Conservation (phyloP, 768 basidiomycete species). For the Phylloporus arenicola region DNA sequence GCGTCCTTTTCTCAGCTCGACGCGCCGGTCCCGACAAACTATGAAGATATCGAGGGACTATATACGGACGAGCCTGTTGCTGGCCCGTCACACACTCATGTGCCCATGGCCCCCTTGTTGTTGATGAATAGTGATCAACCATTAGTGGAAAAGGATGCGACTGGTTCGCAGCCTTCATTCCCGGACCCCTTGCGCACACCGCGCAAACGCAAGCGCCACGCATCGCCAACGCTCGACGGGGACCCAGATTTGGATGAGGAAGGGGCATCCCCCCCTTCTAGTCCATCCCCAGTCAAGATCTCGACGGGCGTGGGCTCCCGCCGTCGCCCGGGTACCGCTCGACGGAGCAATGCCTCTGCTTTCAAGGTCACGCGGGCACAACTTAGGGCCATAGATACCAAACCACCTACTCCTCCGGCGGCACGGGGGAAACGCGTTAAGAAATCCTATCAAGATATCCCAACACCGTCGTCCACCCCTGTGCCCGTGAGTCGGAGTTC, state of each 20-base stretch:
- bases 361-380: conserved; percentile 12
- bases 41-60: conserved; percentile 31
- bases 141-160: not conserved
- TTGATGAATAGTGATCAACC: conserved; percentile 17
- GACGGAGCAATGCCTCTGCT: not conserved
- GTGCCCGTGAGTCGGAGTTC: not conserved
- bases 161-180: conserved; percentile 12
- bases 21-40: conserved; percentile 29
- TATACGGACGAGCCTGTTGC: conserved; percentile 31
- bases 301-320: conserved; percentile 6
- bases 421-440: conserved; percentile 15
- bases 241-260: conserved; percentile 8
- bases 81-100: conserved; percentile 20
- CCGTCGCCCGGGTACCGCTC: conserved; percentile 1
- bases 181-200: conserved; percentile 29
- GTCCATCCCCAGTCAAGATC: conserved; percentile 29
- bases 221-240: conserved; percentile 1
- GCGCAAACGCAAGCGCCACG: conserved; percentile 23
- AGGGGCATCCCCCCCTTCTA: conserved; percentile 16
- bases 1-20: conserved; percentile 34
- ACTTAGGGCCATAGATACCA: conserved; percentile 7
- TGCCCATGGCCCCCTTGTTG: conserved; percentile 21
- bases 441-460: conserved; percentile 18
- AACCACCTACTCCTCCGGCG: not conserved
- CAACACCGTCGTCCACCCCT: conserved; percentile 25